Evolutionary conservation across 2,329 filamentous ascomycete genomes (phyloP), one percentile per base, ranked within the genome.

Genomic region (Furcasterigmium furcatum): DNA sequence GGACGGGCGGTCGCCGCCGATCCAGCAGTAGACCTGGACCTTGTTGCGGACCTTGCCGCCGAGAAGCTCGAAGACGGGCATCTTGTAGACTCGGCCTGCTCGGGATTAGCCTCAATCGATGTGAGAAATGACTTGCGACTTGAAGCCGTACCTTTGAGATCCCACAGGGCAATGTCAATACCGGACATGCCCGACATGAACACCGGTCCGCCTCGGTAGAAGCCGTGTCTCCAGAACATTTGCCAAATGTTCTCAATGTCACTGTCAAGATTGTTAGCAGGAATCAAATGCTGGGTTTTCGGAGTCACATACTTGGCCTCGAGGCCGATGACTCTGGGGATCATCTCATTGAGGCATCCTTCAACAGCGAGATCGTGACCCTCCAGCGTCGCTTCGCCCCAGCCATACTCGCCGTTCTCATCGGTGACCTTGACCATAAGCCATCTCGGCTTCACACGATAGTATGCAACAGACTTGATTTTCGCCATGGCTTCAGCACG

Each of bases 171-270:
- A 59, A 87, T 87, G 58, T 87, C 84, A 49, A 88, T 79, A 12
- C 84, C 84, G 4, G 82, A 76, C n/a, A 88, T 66, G 4, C 84
- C 84, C 52, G 79, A 84, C 82, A 87, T 87, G 60, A 88, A 80
- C 32, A 87, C 83, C 0, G 84, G 80, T 0, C 84, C 84, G 14
- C 84, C 84, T 34, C 84, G 75, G 64, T 88, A 88, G 67, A 87
- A 88, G 18, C 79, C 79, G 16, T 74, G 62, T 41, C 84, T 73
- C 76, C 80, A 87, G 41, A 76, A 73, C 54, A 73, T 73, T 60
- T 86, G 83, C 84, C 84, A 87, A 46, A 87, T 80, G 58, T 87
- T 80, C 58, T 87, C 84, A 51, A 87, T 87, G 48, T 85, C 77
- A 59, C 79, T 82, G 16, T 3, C 7, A 6, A 9, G 13, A n/a